Percentiles rank a stretch among this genome's conserved stretches.
Evolutionary conservation across 2,329 filamentous ascomycete genomes (phyloP).

Genomic region (Diaporthe humulicola): DNA sequence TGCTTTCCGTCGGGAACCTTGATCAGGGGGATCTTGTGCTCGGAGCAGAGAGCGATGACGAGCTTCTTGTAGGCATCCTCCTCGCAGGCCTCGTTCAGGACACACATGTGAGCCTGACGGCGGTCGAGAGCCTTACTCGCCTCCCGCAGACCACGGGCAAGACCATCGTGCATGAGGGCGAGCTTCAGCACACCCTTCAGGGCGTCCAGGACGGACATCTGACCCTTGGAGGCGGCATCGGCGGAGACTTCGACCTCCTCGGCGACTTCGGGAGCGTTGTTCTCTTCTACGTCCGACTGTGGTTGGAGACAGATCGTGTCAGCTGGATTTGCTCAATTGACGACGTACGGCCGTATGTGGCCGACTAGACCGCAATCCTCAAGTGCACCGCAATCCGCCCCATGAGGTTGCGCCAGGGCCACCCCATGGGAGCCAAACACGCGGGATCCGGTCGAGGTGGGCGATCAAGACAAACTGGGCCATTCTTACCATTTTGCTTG

Average conservation of each 20-base stretch:
- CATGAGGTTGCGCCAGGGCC: constrained; percentile 19
- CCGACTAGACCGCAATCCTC: constrained; percentile 1
- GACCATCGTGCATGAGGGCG: constrained; percentile 99
- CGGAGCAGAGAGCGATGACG: constrained; percentile 96
- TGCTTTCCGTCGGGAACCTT: constrained; percentile 99
- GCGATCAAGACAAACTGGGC: constrained; percentile 33
- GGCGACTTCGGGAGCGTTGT: constrained; percentile 83
- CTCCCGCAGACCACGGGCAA: constrained; percentile 97
- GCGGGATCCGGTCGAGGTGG: neutral
- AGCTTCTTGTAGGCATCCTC: constrained; percentile 99
- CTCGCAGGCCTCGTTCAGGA: constrained; percentile 99
- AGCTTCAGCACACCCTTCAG: constrained; percentile 99
- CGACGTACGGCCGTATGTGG: constrained; percentile 34
- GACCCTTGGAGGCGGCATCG: constrained; percentile 87
- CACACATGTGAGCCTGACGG: constrained; percentile 99
- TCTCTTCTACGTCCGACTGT: constrained; percentile 99
- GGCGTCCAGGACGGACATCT: constrained; percentile 98
- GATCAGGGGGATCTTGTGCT: constrained; percentile 99
- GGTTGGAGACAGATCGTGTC: constrained; percentile 44
- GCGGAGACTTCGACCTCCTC: constrained; percentile 97
- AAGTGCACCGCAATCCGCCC: constrained; percentile 18
- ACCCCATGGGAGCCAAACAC: neutral
- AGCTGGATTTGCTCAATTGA: constrained; percentile 41
- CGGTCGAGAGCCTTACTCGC: constrained; percentile 98
- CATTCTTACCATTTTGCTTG: constrained; percentile 71